Evolutionary conservation across 83 land plant species (phyloP), one percentile per base, ranked within the genome.

Genomic region (Thuja plicata): DNA sequence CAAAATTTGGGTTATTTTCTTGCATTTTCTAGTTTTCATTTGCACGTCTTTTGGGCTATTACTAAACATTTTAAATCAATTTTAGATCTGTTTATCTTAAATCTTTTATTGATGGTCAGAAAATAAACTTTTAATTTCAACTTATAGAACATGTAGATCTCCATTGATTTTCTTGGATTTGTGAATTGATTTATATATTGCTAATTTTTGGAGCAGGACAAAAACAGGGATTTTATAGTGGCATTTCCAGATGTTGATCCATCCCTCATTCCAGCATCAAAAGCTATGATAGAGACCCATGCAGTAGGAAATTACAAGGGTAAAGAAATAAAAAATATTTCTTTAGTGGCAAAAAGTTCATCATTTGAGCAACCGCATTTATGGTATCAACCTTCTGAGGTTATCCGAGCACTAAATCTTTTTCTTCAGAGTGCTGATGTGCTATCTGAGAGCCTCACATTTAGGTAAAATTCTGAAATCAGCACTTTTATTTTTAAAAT

Each of bases 171-270:
- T 37, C 38, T 34, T 32, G 12, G 38, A 34, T 77, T 77, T 77
- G 15, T 35, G 34, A 37, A 35, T 34, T n/a, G 9, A 34, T 73
- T 73, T 35, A 13, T 77, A 77, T 35, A 37, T 77, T 12, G 41
- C 16, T 77, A 77, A 2, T 73, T 77, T 77, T 77, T 12, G 34
- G 80, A 76, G 73, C 93, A 92, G 92, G 94, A 92, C 66, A 94
- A 95, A 79, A 95, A 95, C 85, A 91, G 94, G 71, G 96, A 95
- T 90, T 90, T 93, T 2, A 94, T 95, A 57, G 94, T 95, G 34
- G 88, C 91, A 35, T 95, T 95, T 88, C 96, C 96, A 41, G 96
- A 95, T 87, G 86, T 94, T 40, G 86, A 92, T 57, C 92, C 94
- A 21, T 87, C 87, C 55, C 70, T 88, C 43, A 52, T 89, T 87